Evolutionary conservation across 805 yeast species (phyloP), one percentile per base, ranked within the genome.

Genomic region (Saturnispora zaruensis): DNA sequence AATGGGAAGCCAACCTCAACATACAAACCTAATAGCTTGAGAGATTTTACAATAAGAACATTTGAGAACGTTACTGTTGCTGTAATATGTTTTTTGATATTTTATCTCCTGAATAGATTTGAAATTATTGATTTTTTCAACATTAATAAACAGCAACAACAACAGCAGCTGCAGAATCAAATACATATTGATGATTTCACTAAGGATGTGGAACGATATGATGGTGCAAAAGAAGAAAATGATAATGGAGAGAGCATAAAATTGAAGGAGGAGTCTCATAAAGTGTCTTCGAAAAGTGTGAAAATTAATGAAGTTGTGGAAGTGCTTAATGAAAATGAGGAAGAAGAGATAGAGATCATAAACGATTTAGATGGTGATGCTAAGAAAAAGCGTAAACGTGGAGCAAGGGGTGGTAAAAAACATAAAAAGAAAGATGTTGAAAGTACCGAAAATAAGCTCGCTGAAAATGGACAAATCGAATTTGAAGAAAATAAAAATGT

Each of bases 361-460:
- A 56, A 53, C 20, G 50, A 52, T n/a, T 42, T 21, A 13, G 45
- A 50, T 3, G 44, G 40, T 21, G 42, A 50, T 36, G 51, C 48
- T 13, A 28, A 41, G 45, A 30, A 82, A 79, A 65, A 77, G 59
- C 73, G 96, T 25, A 89, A 87, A 61, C 76, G 96, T 60, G 96
- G 96, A 4, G 73, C 84, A 8, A 72, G 96, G 52, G 96, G 96
- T 13, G 95, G 96, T 0, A 81, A 80, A 57, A 77, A 84, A 59
- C 66, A 75, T 44, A 78, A 72, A 54, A 68, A 66, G 54, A 65
- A 66, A 41, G 66, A 60, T 11, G 24, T 32, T 16, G 40, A 36
- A 36, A 18, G 40, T 36, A 36, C 14, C 8, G 46, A 30, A 41
- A 37, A 24, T 44, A 30, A 21, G n/a, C 21, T 24, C 16, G 33